Percentiles rank a stretch among this genome's conserved stretches.
Conservation (phyloP, 2,329 filamentous ascomycete species). For the Lecanoromycetidae sp. region DNA sequence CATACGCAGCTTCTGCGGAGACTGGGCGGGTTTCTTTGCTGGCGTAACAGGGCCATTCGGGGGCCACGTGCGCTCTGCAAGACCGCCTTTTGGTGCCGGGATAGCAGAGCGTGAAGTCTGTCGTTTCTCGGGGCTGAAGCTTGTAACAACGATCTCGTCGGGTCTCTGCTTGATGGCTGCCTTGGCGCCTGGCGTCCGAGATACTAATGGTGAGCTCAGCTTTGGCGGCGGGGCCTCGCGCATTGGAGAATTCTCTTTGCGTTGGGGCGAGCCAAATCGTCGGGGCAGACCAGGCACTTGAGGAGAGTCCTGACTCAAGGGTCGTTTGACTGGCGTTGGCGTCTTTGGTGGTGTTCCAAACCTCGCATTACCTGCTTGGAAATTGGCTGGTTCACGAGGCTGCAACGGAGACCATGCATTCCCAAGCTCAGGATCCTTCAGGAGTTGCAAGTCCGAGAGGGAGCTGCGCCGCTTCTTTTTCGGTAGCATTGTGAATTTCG, state of each 20-base stretch:
- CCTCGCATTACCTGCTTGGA: background rate
- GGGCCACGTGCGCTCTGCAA: slow-evolving; percentile 16
- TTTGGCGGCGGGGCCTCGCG: background rate
- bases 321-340: slow-evolving; percentile 4
- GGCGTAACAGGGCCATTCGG: slow-evolving; percentile 23
- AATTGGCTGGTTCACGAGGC: slow-evolving; percentile 7
- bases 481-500: slow-evolving; percentile 33
- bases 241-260: slow-evolving; percentile 15
- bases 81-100: slow-evolving; percentile 29
- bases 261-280: slow-evolving; percentile 13
- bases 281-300: slow-evolving; percentile 11
- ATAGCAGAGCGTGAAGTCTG: slow-evolving; percentile 37
- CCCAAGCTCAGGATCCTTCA: background rate
- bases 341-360: slow-evolving; percentile 5
- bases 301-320: slow-evolving; percentile 7
- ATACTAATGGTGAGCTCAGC: slow-evolving; percentile 5
- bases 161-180: slow-evolving; percentile 24
- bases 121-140: slow-evolving; percentile 32
- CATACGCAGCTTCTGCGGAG: slow-evolving; percentile 56
- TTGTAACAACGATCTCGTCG: slow-evolving; percentile 26
- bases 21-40: slow-evolving; percentile 55
- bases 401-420: slow-evolving; percentile 12
- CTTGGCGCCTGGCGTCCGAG: slow-evolving; percentile 22
- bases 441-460: slow-evolving; percentile 64
- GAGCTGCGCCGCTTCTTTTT: slow-evolving; percentile 83